These are phyloP conservation scores for Decorospora gaudefroyi DNA, from an alignment of 2,329 filamentous ascomycete species.

Conservation along the genomic window DNA sequence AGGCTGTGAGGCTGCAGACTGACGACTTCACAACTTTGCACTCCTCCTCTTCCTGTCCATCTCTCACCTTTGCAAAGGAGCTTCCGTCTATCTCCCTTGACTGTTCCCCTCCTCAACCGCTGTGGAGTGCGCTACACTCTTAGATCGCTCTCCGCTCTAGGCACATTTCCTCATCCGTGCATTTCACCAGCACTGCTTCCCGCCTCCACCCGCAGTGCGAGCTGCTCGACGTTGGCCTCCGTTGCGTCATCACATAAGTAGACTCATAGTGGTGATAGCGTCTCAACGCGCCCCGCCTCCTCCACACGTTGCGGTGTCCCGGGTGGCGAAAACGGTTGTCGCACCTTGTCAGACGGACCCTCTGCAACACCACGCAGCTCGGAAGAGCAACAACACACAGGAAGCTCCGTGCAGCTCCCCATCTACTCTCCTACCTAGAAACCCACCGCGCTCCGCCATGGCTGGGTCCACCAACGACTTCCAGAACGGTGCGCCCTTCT, in stretches of 20 bases:
- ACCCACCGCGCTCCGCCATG: conserved; percentile 40
- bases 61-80: conserved; percentile 8
- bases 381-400: background rate
- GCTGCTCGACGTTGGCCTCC: conserved; percentile 6
- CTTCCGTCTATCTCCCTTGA: background rate
- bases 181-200: conserved; percentile 8
- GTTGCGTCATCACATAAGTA: conserved; percentile 30
- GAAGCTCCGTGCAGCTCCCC: background rate
- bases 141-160: conserved; percentile 7
- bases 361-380: conserved; percentile 5
- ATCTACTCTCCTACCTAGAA: background rate
- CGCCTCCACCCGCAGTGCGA: conserved; percentile 16
- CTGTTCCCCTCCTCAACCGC: conserved; percentile 4
- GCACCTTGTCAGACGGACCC: conserved; percentile 6
- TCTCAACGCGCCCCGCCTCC: conserved; percentile 6
- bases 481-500: conserved; percentile 49
- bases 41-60: conserved; percentile 19
- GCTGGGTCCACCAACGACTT: conserved; percentile 47
- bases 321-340: conserved; percentile 15
- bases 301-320: conserved; percentile 2
- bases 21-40: conserved; percentile 9
- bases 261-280: conserved; percentile 3
- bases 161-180: conserved; percentile 3
- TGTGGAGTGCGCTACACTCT: conserved; percentile 16
- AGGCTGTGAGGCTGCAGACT: conserved; percentile 16